A percentile compares a stretch with the other conserved stretches of the same genome.
Evolutionary conservation across 768 basidiomycete genomes (phyloP).

Genomic region (Termitomyces heimii): DNA sequence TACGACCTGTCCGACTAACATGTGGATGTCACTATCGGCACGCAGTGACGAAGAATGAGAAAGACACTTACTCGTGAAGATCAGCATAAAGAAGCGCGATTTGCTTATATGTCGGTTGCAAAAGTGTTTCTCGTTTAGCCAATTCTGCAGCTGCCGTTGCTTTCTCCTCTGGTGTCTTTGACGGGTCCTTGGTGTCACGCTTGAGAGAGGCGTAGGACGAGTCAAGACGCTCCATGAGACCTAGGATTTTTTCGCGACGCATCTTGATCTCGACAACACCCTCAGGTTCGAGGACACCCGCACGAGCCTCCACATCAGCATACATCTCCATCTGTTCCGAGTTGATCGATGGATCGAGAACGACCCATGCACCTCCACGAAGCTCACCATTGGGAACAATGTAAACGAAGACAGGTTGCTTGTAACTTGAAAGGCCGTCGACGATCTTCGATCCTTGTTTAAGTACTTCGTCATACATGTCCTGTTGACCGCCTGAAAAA

Average conservation of each 20-base stretch:
- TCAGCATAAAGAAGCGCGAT: slow-evolving; percentile 93
- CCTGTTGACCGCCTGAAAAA: slow-evolving; percentile 99
- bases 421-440: slow-evolving; percentile 95
- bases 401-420: slow-evolving; percentile 97
- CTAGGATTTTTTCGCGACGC: slow-evolving; percentile 88
- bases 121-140: slow-evolving; percentile 66
- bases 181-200: slow-evolving; percentile 67
- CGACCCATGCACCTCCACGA: slow-evolving; percentile 99
- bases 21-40: background rate
- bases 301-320: slow-evolving; percentile 91
- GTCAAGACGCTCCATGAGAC: slow-evolving; percentile 93
- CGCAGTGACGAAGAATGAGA: slow-evolving; percentile 6
- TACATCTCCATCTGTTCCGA: slow-evolving; percentile 99
- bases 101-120: slow-evolving; percentile 91
- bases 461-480: slow-evolving; percentile 97
- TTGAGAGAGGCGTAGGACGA: slow-evolving; percentile 76
- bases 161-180: slow-evolving; percentile 71
- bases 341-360: slow-evolving; percentile 97
- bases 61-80: slow-evolving; percentile 77
- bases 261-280: slow-evolving; percentile 98
- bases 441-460: slow-evolving; percentile 99
- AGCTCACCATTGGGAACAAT: slow-evolving; percentile 98
- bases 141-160: slow-evolving; percentile 63
- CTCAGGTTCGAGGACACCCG: slow-evolving; percentile 95
- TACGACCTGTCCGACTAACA: slow-evolving; percentile 81